Evolutionary conservation across 1,139 yeast species (phyloP).

Genomic region (Entelexis paramagnoliae): DNA sequence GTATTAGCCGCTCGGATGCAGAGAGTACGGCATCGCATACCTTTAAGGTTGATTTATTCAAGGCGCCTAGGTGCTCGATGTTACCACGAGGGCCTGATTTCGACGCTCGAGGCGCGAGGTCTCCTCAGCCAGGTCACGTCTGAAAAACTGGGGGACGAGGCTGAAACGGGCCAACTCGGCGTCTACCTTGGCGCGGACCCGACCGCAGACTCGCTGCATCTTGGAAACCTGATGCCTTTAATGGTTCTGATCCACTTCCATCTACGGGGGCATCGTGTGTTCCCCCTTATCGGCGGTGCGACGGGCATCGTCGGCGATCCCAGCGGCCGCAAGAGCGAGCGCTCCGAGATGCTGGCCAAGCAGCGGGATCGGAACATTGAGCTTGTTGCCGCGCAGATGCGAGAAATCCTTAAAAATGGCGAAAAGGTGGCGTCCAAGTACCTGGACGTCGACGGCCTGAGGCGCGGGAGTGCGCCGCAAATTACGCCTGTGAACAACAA

Average conservation of each 20-base stretch:
- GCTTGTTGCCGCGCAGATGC: slow-evolving; percentile 53
- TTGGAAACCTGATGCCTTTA: slow-evolving; percentile 82
- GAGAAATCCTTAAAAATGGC: slow-evolving; percentile 51
- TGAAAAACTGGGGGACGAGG: slow-evolving; percentile 1
- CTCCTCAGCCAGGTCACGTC: slow-evolving; percentile 20
- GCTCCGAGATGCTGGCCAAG: slow-evolving; percentile 45
- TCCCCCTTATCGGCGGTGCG: slow-evolving; percentile 92
- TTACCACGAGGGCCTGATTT: slow-evolving; percentile 2
- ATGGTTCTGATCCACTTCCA: slow-evolving; percentile 76
- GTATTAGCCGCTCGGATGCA: background rate
- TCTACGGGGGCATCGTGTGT: slow-evolving; percentile 71
- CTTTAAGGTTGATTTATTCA: background rate
- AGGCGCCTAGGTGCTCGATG: background rate
- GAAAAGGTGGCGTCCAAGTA: slow-evolving; percentile 49
- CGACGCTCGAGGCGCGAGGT: slow-evolving; percentile 14
- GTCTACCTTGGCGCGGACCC: slow-evolving; percentile 96
- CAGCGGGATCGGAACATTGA: slow-evolving; percentile 50
- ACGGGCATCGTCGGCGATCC: slow-evolving; percentile 98
- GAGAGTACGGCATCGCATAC: background rate
- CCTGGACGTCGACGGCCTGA: slow-evolving; percentile 1
- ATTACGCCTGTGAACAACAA: slow-evolving; percentile 50
- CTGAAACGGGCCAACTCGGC: slow-evolving; percentile 8
- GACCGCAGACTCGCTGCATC: slow-evolving; percentile 75
- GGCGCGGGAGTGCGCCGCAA: background rate
- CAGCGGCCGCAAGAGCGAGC: slow-evolving; percentile 74